These are phyloP conservation scores for Aspergillus sclerotioniger DNA, from an alignment of 495 filamentous ascomycete species.

Conservation along the genomic window DNA sequence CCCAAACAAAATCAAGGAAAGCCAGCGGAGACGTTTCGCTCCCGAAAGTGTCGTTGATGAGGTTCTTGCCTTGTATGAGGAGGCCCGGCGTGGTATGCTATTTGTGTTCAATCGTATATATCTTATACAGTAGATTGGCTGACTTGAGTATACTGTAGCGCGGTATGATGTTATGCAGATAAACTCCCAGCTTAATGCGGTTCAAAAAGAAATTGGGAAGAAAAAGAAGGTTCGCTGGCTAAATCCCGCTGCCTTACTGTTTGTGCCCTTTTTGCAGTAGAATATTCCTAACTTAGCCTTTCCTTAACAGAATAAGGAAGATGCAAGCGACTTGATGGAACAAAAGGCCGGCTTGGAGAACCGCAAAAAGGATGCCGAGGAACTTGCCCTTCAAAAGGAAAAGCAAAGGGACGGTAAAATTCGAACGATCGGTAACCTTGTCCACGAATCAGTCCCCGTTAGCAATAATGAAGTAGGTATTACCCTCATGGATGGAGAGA, in stretches of 20 bases:
- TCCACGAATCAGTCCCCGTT: slow-evolving; percentile 88
- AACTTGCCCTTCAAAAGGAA: slow-evolving; percentile 72
- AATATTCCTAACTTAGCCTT: background rate
- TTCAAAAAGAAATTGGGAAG: slow-evolving; percentile 83
- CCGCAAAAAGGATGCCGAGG: slow-evolving; percentile 74
- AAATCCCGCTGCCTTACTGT: background rate
- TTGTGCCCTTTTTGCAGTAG: background rate
- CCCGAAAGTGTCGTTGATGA: slow-evolving; percentile 83
- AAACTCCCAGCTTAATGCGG: slow-evolving; percentile 76
- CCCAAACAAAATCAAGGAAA: slow-evolving; percentile 84
- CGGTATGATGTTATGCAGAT: slow-evolving; percentile 79
- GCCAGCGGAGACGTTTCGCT: slow-evolving; percentile 76
- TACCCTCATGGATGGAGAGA: background rate
- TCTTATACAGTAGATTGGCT: background rate
- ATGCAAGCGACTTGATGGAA: slow-evolving; percentile 68
- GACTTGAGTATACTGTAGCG: slow-evolving; percentile 44
- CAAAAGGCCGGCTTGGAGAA: slow-evolving; percentile 75
- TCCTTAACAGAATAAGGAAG: slow-evolving; percentile 69
- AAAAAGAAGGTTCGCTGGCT: slow-evolving; percentile 75
- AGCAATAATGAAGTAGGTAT: slow-evolving; percentile 73
- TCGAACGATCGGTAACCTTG: slow-evolving; percentile 86
- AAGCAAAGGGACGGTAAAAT: slow-evolving; percentile 68
- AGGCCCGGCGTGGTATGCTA: slow-evolving; percentile 69
- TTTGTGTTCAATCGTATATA: background rate
- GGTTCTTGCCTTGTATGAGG: slow-evolving; percentile 82